Base-by-base conservation (phyloP, 2,329 filamentous ascomycete species). In the Ophiocordyceps robertsii region DNA sequence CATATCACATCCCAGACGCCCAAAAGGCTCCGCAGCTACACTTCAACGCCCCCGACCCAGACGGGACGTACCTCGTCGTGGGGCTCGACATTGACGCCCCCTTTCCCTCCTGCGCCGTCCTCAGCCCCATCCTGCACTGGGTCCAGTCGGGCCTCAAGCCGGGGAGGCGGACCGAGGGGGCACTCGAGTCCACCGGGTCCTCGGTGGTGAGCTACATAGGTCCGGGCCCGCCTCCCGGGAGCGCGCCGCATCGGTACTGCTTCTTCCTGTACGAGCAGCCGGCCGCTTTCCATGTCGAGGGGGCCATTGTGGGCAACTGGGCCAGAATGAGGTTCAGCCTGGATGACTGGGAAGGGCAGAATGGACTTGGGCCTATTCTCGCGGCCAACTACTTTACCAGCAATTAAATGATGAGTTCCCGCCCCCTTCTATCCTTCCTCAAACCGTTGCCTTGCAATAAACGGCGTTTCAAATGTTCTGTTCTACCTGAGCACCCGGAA, bases 221-320 rank as follows among this genome's bases (percentile, higher is more conserved):
- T 0, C 69, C 70, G 3, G 61, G 58, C 4, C 69, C 70, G n/a
- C 69, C 69, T 12, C 64, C 64, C 1, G 48, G 55, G 7, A 67
- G 65, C 43, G 48, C 56, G 8, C 66, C 70, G 10, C 69, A 73
- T 53, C 65, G 70, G 1, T 73, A 73, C 48, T 43, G 61, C 4
- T 73, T 72, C 49, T 59, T 70, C 44, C 50, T 73, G 19, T 73
- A 65, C 45, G 63, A 70, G 47, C 66, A 73, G 52, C 68, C 69
- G 0, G 41, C 24, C 2, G 43, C n/a, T 2, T 50, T 47, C 32
- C 45, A 50, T 6, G 41, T 6, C 9, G 57, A 53, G 19, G 63
- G 60, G 0, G 55, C 62, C 43, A 51, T 56, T 1, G n/a, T 70
- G 39, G 49, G 61, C 0, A 56, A 54, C 21, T 49, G 46, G 56